Evolutionary conservation across 768 basidiomycete genomes (phyloP).

Genomic region (Hemileccinum rubropunctum): DNA sequence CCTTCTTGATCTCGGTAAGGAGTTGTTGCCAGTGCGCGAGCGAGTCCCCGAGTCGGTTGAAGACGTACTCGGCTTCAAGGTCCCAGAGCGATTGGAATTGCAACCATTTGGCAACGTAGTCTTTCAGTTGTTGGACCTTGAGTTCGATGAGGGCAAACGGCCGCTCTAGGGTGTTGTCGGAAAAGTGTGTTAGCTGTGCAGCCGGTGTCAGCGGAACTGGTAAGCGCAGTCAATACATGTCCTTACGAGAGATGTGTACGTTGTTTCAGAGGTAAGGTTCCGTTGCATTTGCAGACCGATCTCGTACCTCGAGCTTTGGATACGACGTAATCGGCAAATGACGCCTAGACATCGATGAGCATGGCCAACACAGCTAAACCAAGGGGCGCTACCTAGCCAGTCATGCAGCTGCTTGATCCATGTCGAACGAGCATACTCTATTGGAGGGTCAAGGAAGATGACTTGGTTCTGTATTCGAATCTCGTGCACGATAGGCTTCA

Average conservation of each 20-base stretch:
- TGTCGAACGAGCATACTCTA: constrained; percentile 86
- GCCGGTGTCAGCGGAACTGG: constrained; percentile 6
- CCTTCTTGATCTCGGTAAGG: constrained; percentile 94
- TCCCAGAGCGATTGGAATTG: constrained; percentile 99
- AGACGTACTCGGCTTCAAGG: constrained; percentile 94
- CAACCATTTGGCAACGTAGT: constrained; percentile 96
- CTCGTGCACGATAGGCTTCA: constrained; percentile 91
- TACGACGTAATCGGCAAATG: constrained; percentile 80
- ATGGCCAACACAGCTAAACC: background rate
- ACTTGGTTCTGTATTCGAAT: constrained; percentile 98
- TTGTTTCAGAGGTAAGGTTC: constrained; percentile 58
- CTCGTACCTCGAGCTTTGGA: constrained; percentile 96
- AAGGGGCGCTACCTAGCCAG: constrained; percentile 62
- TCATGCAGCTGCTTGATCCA: constrained; percentile 91
- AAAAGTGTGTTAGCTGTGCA: constrained; percentile 67
- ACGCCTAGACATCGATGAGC: constrained; percentile 49
- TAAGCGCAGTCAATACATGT: background rate
- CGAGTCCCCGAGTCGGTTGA: constrained; percentile 91
- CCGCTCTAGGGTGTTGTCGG: constrained; percentile 68
- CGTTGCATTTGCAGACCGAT: constrained; percentile 92
- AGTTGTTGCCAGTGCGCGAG: constrained; percentile 94
- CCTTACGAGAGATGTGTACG: constrained; percentile 79
- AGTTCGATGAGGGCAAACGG: constrained; percentile 85
- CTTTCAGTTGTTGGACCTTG: constrained; percentile 83
- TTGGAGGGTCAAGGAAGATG: constrained; percentile 97